Evolutionary conservation across 306 rosid genomes (phyloP), one percentile per base, ranked within the genome.

Genomic region (Styphnolobium japonicum): DNA sequence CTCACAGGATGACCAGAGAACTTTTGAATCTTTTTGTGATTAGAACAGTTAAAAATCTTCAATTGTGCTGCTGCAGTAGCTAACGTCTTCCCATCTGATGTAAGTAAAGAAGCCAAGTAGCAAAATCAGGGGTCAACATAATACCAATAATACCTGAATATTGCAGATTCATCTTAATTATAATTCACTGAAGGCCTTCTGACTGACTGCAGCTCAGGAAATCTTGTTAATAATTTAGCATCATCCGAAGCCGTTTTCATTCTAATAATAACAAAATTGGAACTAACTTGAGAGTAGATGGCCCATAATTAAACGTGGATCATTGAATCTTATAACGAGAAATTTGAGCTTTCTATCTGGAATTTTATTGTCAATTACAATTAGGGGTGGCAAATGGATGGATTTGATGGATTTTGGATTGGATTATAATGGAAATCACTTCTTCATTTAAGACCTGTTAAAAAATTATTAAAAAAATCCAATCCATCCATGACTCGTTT

Each of bases 1-100:
- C 99, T 95, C 85, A 95, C 99, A 42, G 99, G 99, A 90, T 95
- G 99, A 74, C 99, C 99, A 58, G 93, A 83, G 80, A 91, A 91
- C 84, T 91, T 95, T 80, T 86, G 94, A 73, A 90, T 87, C 90
- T 90, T 95, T 65, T 88, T 90, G 85, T 86, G 80, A 83, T 85
- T 80, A 25, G 93, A 86, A 77, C 91, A 84, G 72, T 76, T 71
- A 40, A 93, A 90, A 46, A 90, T 87, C 92, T 91, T 95, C 87
- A 95, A 70, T 77, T 91, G 93, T 18, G 94, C 90, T 68, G 96
- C 86, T 27, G 98, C 99, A 83, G 98, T 95, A 61, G 98, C 96
- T 81, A 95, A 55, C n/a, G 78, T 87, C 72, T 85, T 89, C 75
- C 96, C 99, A 93, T 90, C 99, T 95, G 86, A 75, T 15, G 52